These are phyloP conservation scores for Gossypium longicalyx DNA, from an alignment of 345 rosid species.

Conservation along the genomic window DNA sequence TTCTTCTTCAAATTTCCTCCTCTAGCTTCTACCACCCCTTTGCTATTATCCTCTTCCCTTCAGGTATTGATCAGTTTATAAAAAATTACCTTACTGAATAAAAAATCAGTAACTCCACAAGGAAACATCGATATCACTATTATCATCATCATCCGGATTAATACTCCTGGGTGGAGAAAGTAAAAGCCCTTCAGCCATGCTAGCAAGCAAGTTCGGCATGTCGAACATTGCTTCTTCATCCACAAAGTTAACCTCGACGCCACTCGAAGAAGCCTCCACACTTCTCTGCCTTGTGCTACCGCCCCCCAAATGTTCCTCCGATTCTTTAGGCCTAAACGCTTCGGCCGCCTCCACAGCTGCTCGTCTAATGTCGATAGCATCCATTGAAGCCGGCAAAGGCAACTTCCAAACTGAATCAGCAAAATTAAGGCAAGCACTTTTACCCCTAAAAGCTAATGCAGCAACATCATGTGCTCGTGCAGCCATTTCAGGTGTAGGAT, in stretches of 20 bases:
- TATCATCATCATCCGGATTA: conserved; percentile 20
- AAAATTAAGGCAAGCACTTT: conserved; percentile 62
- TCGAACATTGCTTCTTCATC: conserved; percentile 40
- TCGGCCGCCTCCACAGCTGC: conserved; percentile 54
- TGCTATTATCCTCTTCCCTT: conserved; percentile 12
- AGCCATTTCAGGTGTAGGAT: conserved; percentile 70
- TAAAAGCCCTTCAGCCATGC: conserved; percentile 63
- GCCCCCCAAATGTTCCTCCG: background rate
- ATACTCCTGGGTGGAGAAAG: conserved; percentile 47
- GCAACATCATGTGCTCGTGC: conserved; percentile 82
- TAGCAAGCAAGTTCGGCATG: conserved; percentile 40
- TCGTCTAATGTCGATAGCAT: conserved; percentile 38
- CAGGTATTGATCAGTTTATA: conserved; percentile 19
- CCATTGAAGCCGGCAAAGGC: conserved; percentile 46
- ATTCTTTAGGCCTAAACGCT: conserved; percentile 33
- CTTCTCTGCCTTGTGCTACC: background rate
- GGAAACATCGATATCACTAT: conserved; percentile 24
- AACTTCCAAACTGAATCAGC: conserved; percentile 61
- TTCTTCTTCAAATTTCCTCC: conserved; percentile 25
- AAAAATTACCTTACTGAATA: too few relatives aligned
- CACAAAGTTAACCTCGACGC: background rate
- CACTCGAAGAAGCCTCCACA: conserved; percentile 12
- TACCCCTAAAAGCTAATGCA: conserved; percentile 55
- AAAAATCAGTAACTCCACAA: conserved; percentile 28
- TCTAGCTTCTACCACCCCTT: conserved; percentile 20